Conservation (phyloP, 192 early-diverging fungal genomes). For the Backusella tarrabulga region DNA sequence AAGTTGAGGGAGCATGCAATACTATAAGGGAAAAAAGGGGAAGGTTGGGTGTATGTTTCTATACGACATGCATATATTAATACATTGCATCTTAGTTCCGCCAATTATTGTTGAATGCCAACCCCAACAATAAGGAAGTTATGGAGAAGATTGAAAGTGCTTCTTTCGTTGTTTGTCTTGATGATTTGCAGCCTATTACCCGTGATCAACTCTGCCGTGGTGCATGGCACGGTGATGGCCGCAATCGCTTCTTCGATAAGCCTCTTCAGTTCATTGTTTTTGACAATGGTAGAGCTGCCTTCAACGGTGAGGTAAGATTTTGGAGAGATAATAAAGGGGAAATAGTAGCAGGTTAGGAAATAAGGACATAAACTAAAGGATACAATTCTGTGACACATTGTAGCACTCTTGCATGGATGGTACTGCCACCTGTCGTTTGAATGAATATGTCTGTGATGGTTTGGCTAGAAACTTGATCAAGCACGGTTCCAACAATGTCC, state of each 20-base stretch:
- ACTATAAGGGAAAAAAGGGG: background rate
- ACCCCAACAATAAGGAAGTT: slow-evolving; percentile 66
- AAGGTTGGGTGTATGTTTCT: background rate
- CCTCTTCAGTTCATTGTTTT: slow-evolving; percentile 94
- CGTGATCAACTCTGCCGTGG: slow-evolving; percentile 84
- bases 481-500: slow-evolving; percentile 57
- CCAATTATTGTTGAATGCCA: slow-evolving; percentile 59
- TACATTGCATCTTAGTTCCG: slow-evolving; percentile 45
- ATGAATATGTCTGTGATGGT: slow-evolving; percentile 72
- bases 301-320: slow-evolving; percentile 74
- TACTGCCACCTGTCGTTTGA: slow-evolving; percentile 84
- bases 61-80: background rate
- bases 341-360: background rate
- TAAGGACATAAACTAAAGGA: background rate
- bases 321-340: background rate
- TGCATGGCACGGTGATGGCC: slow-evolving; percentile 96
- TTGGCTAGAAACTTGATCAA: slow-evolving; percentile 70
- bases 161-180: slow-evolving; percentile 88
- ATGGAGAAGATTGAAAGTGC: slow-evolving; percentile 85
- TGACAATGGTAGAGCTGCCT: slow-evolving; percentile 97
- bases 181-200: slow-evolving; percentile 83
- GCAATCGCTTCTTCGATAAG: slow-evolving; percentile 98
- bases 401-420: slow-evolving; percentile 93
- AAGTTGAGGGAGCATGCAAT: background rate
- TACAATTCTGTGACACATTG: background rate